Evolutionary conservation across 2,329 filamentous ascomycete species (phyloP).

Genomic region (Trichoderma sp.): DNA sequence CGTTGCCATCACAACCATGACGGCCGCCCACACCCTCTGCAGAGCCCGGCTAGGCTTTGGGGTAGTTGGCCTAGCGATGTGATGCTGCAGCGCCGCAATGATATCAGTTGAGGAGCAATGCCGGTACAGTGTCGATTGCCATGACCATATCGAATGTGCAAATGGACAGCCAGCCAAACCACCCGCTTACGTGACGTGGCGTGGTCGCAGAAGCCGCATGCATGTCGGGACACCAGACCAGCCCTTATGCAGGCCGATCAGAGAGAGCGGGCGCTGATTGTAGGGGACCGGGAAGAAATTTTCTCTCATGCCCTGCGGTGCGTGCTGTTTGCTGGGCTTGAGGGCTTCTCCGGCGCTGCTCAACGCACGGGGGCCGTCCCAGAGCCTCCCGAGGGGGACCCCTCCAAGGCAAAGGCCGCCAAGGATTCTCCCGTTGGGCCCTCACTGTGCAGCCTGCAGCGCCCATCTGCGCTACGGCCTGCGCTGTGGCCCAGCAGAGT

Average conservation of each 20-base stretch:
- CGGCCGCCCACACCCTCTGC: not conserved
- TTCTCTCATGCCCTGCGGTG: not conserved
- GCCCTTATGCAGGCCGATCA: not conserved
- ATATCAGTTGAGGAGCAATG: conserved; percentile 7
- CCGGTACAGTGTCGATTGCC: conserved; percentile 14
- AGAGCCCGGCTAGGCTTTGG: conserved; percentile 3
- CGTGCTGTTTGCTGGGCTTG: not conserved
- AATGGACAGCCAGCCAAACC: not conserved
- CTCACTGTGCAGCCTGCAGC: conserved; percentile 6
- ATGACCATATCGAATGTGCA: conserved; percentile 2
- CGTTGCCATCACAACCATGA: conserved; percentile 8
- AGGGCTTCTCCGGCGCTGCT: not conserved
- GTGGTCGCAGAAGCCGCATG: conserved; percentile 20
- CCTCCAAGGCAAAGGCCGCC: conserved; percentile 6
- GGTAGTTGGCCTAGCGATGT: conserved; percentile 17
- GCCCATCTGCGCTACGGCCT: conserved; percentile 3
- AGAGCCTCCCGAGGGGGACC: not conserved
- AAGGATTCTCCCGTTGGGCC: conserved; percentile 10
- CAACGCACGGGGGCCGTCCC: conserved; percentile 4
- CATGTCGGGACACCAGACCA: not conserved
- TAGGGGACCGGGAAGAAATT: not conserved
- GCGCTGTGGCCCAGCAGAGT: conserved; percentile 17
- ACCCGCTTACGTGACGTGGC: conserved; percentile 20
- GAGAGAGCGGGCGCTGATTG: conserved; percentile 12
- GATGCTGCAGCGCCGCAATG: conserved; percentile 1